A percentile compares a stretch with the other conserved stretches of the same genome.
These are phyloP conservation scores for Solanum hybrid DNA, from an alignment of 305 asterid genomes.

Conservation along the genomic window DNA sequence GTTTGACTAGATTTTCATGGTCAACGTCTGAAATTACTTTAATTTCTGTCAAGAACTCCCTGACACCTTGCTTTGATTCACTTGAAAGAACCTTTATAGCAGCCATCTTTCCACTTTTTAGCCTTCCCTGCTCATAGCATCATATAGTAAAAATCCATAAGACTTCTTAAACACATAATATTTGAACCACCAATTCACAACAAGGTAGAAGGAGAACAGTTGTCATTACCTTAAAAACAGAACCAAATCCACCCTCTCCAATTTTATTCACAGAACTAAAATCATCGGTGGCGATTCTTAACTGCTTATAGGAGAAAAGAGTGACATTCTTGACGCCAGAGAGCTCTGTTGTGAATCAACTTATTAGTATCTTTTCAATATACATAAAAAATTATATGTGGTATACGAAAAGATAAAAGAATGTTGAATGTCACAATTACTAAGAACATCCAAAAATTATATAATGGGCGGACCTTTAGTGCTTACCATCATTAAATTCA, in stretches of 20 bases:
- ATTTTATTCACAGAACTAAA: conserved; percentile 59
- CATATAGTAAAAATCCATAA: neutral
- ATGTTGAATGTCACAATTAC: neutral
- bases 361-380: conserved; percentile 11
- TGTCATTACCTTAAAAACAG: conserved; percentile 63
- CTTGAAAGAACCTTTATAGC: conserved; percentile 82
- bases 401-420: neutral
- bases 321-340: conserved; percentile 37
- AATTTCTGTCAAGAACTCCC: conserved; percentile 87
- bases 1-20: conserved; percentile 78
- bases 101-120: conserved; percentile 63
- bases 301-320: conserved; percentile 62
- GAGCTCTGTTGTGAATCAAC: conserved; percentile 49
- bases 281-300: conserved; percentile 59
- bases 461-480: neutral
- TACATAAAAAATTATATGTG: neutral
- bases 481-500: conserved; percentile 39
- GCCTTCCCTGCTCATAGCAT: conserved; percentile 52
- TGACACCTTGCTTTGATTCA: conserved; percentile 72
- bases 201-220: neutral
- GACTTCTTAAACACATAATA: neutral
- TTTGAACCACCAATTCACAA: neutral
- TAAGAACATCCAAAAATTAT: neutral
- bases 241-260: conserved; percentile 95
- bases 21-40: conserved; percentile 69